Evolutionary conservation across 2,329 filamentous ascomycete species (phyloP).

Genomic region (Cordyceps tenuipes): DNA sequence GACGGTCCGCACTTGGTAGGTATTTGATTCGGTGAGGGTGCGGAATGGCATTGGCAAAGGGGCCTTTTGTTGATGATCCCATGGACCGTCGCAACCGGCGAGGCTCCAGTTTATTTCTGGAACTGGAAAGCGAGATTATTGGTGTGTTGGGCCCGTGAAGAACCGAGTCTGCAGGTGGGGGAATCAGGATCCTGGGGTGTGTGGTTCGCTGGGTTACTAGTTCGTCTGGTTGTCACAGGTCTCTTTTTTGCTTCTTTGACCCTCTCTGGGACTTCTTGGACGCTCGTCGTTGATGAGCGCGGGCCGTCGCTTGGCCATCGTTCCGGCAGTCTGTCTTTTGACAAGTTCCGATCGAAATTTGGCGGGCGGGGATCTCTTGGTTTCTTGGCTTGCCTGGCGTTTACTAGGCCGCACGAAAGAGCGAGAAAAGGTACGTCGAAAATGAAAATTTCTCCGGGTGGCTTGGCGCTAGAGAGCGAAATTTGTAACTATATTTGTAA

Average conservation of each 20-base stretch:
- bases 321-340: neutral
- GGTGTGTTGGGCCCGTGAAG: neutral
- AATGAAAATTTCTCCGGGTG: constrained; percentile 1
- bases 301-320: neutral
- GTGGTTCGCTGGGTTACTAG: neutral
- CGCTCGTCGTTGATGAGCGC: too few species aligned
- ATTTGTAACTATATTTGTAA: too few species aligned
- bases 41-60: neutral
- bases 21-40: neutral
- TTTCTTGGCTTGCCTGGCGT: neutral
- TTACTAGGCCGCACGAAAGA: neutral
- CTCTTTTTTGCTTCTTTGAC: too few species aligned
- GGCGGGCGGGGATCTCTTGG: neutral
- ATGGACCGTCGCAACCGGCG: neutral
- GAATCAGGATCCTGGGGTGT: neutral
- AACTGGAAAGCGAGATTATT: neutral
- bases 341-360: neutral
- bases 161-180: neutral
- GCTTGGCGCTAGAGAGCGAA: neutral
- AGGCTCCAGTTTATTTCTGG: neutral
- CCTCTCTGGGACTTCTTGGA: too few species aligned
- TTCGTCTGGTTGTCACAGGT: neutral
- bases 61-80: neutral
- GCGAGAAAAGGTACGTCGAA: neutral
- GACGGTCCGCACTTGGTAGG: neutral